These are phyloP conservation scores for Globisporangium cylindrosporum DNA, from an alignment of 352 stramenopile genomes.

Conservation along the genomic window DNA sequence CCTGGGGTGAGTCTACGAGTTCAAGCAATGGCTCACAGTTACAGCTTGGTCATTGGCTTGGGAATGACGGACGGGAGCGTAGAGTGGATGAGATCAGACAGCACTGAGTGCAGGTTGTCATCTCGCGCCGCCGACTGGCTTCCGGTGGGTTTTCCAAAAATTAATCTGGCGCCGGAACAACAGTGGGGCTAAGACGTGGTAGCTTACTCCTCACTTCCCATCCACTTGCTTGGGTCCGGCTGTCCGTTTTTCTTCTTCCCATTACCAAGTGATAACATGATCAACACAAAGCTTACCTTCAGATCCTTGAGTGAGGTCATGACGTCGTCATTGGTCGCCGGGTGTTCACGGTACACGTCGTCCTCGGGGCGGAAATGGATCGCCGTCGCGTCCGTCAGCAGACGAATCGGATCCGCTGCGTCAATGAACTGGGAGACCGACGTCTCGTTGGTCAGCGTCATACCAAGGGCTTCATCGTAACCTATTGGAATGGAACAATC, in stretches of 20 bases:
- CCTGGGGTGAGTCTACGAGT: not conserved
- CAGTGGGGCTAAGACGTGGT: constrained; percentile 78
- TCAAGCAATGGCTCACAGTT: not conserved
- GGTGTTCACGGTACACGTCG: constrained; percentile 80
- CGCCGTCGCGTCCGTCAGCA: constrained; percentile 94
- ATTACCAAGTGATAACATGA: not conserved
- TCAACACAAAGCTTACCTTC: constrained; percentile 62
- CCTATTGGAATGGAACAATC: constrained; percentile 29
- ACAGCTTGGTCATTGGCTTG: not conserved
- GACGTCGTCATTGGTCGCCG: constrained; percentile 81
- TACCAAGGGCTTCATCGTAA: constrained; percentile 91
- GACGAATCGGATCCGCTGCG: constrained; percentile 91
- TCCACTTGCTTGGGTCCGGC: not conserved
- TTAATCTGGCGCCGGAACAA: constrained; percentile 89
- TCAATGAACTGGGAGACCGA: constrained; percentile 88
- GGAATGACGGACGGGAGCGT: not conserved
- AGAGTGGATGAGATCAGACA: constrained; percentile 61
- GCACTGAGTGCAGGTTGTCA: constrained; percentile 57
- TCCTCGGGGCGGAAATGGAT: constrained; percentile 89
- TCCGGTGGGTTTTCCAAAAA: constrained; percentile 88
- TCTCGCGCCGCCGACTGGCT: constrained; percentile 71
- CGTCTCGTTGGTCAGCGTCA: constrained; percentile 81
- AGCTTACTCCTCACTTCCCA: constrained; percentile 79
- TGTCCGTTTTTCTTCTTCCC: not conserved
- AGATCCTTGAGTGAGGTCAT: constrained; percentile 85